Conservation (phyloP, 352 stramenopile species). For the Pythium myriotylum region DNA sequence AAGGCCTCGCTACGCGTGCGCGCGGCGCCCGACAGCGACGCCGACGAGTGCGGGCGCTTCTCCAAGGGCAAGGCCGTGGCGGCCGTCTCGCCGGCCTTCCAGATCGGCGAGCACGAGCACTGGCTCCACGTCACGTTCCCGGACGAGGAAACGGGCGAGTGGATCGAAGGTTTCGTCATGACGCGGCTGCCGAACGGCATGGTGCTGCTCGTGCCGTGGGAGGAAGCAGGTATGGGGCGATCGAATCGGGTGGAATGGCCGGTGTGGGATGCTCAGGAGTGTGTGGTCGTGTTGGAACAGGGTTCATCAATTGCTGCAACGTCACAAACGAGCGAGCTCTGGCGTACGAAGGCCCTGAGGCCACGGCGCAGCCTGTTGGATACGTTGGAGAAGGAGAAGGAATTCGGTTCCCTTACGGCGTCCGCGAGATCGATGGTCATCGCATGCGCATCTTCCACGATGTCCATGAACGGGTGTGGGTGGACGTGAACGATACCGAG, state of each 20-base stretch:
- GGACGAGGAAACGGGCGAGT: constrained; percentile 33
- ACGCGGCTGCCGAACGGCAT: constrained; percentile 44
- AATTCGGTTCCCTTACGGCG: constrained; percentile 42
- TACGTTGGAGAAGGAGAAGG: constrained; percentile 37
- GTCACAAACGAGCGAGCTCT: constrained; percentile 34
- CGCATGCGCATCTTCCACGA: constrained; percentile 47
- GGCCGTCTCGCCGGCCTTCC: constrained; percentile 37
- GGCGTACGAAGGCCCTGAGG: constrained; percentile 42
- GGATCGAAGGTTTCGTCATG: constrained; percentile 57
- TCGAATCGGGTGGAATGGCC: neutral
- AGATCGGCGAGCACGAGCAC: constrained; percentile 28
- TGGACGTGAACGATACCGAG: constrained; percentile 51
- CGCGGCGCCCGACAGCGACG: constrained; percentile 47
- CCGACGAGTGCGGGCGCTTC: constrained; percentile 42
- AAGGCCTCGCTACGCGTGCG: constrained; percentile 71
- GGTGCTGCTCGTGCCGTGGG: constrained; percentile 52
- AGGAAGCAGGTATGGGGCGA: constrained; percentile 33
- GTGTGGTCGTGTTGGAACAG: constrained; percentile 13
- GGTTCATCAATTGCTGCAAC: constrained; percentile 48
- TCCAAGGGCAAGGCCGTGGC: constrained; percentile 54
- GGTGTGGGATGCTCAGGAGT: neutral
- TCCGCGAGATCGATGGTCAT: constrained; percentile 35
- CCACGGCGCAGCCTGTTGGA: constrained; percentile 36
- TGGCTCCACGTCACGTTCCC: constrained; percentile 62
- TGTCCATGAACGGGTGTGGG: constrained; percentile 52